A percentile compares a stretch with the other conserved stretches of the same genome.
Evolutionary conservation across 192 early-diverging fungal species (phyloP).

Genomic region (Endogone sp.): DNA sequence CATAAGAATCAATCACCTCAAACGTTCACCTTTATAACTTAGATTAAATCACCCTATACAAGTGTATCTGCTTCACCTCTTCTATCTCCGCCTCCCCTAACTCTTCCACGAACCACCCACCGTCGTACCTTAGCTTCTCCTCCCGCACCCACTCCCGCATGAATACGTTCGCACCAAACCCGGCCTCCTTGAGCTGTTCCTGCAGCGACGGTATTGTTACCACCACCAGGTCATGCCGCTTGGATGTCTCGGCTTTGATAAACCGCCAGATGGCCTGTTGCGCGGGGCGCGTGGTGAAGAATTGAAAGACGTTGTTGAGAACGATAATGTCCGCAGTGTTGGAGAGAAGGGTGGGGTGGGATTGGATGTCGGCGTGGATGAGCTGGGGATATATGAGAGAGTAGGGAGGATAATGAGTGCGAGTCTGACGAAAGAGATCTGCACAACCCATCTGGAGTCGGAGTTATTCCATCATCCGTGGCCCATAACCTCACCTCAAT

Average conservation of each 20-base stretch:
- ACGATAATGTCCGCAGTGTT: slow-evolving; percentile 47
- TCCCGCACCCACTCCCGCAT: slow-evolving; percentile 44
- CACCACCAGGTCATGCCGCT: slow-evolving; percentile 35
- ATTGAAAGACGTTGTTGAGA: slow-evolving; percentile 64
- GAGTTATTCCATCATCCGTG: background rate
- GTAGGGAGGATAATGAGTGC: background rate
- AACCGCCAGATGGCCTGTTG: slow-evolving; percentile 52
- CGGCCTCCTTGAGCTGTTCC: slow-evolving; percentile 54
- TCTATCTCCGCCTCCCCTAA: slow-evolving; percentile 49
- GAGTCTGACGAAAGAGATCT: no score
- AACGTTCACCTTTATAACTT: background rate
- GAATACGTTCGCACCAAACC: slow-evolving; percentile 37
- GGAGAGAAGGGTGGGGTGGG: slow-evolving; percentile 29
- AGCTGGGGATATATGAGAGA: slow-evolving; percentile 17
- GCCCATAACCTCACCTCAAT: slow-evolving; percentile 32
- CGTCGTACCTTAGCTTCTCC: slow-evolving; percentile 40
- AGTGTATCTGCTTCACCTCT: slow-evolving; percentile 46
- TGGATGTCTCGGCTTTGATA: slow-evolving; percentile 34
- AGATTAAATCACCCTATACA: slow-evolving; percentile 52
- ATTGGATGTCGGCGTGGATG: slow-evolving; percentile 44
- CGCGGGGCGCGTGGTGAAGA: slow-evolving; percentile 37
- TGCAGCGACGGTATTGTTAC: slow-evolving; percentile 50
- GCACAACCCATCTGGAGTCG: no score
- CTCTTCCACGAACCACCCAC: slow-evolving; percentile 43
- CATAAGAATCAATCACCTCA: no score